Base-by-base conservation (phyloP, 2,329 filamentous ascomycete genomes). In the Fusarium odoratissimum region DNA sequence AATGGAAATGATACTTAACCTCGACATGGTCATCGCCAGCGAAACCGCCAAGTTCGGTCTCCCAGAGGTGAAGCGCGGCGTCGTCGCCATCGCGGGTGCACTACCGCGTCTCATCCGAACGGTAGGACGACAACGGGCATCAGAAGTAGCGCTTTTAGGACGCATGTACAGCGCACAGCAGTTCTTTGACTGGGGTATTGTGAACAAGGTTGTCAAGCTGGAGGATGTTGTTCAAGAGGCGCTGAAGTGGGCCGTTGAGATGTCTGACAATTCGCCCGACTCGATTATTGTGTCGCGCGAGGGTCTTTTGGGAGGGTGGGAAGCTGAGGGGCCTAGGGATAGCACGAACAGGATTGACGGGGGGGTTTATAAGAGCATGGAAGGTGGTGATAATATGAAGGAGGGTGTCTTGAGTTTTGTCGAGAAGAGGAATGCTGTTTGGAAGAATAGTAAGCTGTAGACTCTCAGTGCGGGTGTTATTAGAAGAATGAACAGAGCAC, bases 371-470 rank as follows among this genome's bases (percentile, higher is more conserved):
- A 83, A 83, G 60, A 84, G 84, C 66, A 85, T 95, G 62, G 85
- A 91, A 69, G 86, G 84, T 5, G 92, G 90, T 0, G 91, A 92
- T 74, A 95, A 95, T 80, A 90, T 94, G 82, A 88, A 87, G 61
- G 93, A 95, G 82, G 93, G 93, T 0, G 84, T 95, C 25, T 84
- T 80, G 81, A 93, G 92, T 67, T 95, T 95, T 84, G 91, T 93
- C 23, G 92, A 95, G 86, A 94, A 91, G 86, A 86, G 92, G 77
- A 87, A 88, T 82, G 89, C 92, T 4, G 84, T 84, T 41, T 95
- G 92, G 92, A 88, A 84, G 76, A 84, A 89, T 64, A 91, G 89
- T 78, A 91, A 90, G 79, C 75, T 91, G 73, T 91, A 80, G 82
- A 13, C 5, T 17, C 12, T 33, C 30, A n/a, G 8, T n/a, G 14